Conservation (phyloP, 116 monocot genomes). For the Trichopus zeylanicus region DNA sequence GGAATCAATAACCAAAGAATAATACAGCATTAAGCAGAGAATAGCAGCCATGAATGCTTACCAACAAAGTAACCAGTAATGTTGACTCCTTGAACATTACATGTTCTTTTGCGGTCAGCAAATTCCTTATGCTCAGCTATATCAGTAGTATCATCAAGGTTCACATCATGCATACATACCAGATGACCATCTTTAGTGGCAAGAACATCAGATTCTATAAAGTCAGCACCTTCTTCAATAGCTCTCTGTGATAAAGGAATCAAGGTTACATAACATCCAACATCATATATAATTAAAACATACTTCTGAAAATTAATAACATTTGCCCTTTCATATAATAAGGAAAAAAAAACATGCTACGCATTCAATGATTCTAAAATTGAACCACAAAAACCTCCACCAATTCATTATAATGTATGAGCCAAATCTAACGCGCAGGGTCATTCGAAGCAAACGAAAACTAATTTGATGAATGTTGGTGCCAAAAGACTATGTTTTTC, state of each 20-base stretch:
- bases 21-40: too few relatives aligned
- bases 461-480: background rate
- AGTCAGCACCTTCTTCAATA: slow-evolving; percentile 91
- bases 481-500: background rate
- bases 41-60: slow-evolving; percentile 10
- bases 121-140: slow-evolving; percentile 68
- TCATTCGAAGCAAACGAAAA: background rate
- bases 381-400: too few relatives aligned
- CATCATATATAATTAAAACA: background rate
- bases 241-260: slow-evolving; percentile 52
- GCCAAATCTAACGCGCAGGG: too few relatives aligned
- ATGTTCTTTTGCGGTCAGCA: slow-evolving; percentile 55
- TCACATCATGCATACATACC: slow-evolving; percentile 89
- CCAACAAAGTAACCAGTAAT: slow-evolving; percentile 74
- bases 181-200: slow-evolving; percentile 75
- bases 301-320: background rate
- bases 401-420: too few relatives aligned
- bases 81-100: slow-evolving; percentile 68
- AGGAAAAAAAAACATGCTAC: too few relatives aligned
- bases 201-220: slow-evolving; percentile 88
- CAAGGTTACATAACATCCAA: background rate
- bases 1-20: background rate
- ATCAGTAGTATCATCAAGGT: slow-evolving; percentile 71
- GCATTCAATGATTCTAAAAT: too few relatives aligned
- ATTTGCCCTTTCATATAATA: background rate